Evolutionary conservation across 257 asterid species (phyloP), one percentile per base, ranked within the genome.

Genomic region (Ballota nigra): DNA sequence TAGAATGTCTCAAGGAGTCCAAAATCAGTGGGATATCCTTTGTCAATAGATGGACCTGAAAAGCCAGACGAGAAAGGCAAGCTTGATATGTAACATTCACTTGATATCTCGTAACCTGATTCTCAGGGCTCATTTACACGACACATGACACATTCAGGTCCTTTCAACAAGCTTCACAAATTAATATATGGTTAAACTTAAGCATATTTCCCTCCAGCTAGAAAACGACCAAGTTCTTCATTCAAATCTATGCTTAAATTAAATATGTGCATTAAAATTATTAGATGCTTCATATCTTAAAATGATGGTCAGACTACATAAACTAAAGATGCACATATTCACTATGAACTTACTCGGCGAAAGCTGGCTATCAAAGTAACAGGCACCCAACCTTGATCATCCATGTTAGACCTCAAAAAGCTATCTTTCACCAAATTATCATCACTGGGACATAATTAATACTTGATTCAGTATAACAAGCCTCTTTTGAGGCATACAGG

Each of bases 371-470:
- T 81, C 72, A 88, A 66, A 36, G 78, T 33, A 58, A 90, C 64
- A 7, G 95, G 85, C 74, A 92, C 98, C 98, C 98, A 92, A 31
- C 98, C 97, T 28, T 88, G 80, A 4, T 78, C 88, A 75, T 92
- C 96, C 97, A 92, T 92, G 11, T 83, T 83, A 47, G 83, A 66
- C 85, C 85, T 87, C 82, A 92, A 79, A 64, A 41, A 92, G 52
- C 80, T 69, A 81, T 92, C 98, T 75, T 80, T 83, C 24, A 83
- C 89, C 88, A 92, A 77, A 77, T 92, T 92, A 24, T 77, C 86
- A 63, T 92, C 97, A 70, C 98, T 92, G 85, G 31, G 47, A 72
- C n/a, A 55, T 81, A 9, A 70, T 10, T 51, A 36, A 68, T 40
- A 63, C 33, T 10, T 65, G 41, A 13, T 63, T 77, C 60, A 73